These are phyloP conservation scores for Aspergillus nanangensis DNA, from an alignment of 495 filamentous ascomycete genomes.

Conservation along the genomic window DNA sequence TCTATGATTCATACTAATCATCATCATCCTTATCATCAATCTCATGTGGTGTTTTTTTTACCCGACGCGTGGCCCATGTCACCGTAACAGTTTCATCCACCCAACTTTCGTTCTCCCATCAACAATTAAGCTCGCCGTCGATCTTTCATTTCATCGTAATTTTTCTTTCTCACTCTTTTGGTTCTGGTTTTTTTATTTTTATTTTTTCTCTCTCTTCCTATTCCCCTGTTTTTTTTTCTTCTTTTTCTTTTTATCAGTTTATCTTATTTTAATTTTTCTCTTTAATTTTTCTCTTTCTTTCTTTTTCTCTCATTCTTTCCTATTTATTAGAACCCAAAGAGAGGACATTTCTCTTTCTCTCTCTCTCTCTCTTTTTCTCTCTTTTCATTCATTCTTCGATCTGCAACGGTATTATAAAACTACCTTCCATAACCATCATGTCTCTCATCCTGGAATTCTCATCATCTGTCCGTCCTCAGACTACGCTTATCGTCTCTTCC, in stretches of 20 bases:
- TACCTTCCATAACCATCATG: too few species aligned
- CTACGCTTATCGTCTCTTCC: too few species aligned
- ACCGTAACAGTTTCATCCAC: slow-evolving; percentile 6
- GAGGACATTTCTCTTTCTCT: too few species aligned
- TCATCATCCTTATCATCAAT: too few species aligned
- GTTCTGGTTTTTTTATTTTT: slow-evolving; percentile 4
- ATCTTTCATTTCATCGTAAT: slow-evolving; percentile 7
- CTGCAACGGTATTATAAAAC: too few species aligned
- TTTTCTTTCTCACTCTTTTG: background rate
- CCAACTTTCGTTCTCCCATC: slow-evolving; percentile 11
- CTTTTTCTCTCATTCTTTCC: too few species aligned
- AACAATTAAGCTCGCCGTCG: slow-evolving; percentile 16
- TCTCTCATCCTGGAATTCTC: too few species aligned
- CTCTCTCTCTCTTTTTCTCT: slow-evolving; percentile 1
- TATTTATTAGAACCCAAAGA: too few species aligned
- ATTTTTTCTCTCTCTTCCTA: slow-evolving; percentile 11
- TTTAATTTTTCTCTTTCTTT: background rate
- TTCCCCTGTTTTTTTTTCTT: slow-evolving; percentile 9
- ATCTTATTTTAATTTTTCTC: slow-evolving; percentile 2
- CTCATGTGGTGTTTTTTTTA: too few species aligned
- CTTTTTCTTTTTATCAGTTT: slow-evolving; percentile 3
- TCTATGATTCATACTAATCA: too few species aligned
- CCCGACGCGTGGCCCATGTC: too few species aligned
- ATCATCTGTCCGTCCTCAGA: too few species aligned
- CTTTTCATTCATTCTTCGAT: slow-evolving; percentile 3